Conservation (phyloP, 495 filamentous ascomycete genomes). For the Polyplosphaeria fusca region DNA sequence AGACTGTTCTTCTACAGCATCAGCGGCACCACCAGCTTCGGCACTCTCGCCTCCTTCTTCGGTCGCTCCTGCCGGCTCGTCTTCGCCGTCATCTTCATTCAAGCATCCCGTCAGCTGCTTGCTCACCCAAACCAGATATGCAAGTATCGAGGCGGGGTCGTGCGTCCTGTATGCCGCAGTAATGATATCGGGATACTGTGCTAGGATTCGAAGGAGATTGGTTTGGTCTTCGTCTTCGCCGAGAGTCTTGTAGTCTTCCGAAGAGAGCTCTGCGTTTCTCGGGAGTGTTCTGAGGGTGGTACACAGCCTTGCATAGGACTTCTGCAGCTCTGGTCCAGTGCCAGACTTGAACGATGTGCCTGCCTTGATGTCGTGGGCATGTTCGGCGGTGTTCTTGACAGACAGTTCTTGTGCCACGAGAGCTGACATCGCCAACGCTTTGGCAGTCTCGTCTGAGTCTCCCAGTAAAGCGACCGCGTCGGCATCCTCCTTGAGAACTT, state of each 20-base stretch:
- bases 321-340: slow-evolving; percentile 68
- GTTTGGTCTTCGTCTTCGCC: slow-evolving; percentile 56
- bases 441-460: slow-evolving; percentile 51
- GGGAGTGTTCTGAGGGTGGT: slow-evolving; percentile 49
- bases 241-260: slow-evolving; percentile 56
- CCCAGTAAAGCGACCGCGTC: slow-evolving; percentile 59
- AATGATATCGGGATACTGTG: slow-evolving; percentile 63
- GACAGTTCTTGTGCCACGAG: slow-evolving; percentile 68
- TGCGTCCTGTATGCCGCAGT: slow-evolving; percentile 62
- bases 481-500: slow-evolving; percentile 61
- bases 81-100: slow-evolving; percentile 62
- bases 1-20: background rate
- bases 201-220: slow-evolving; percentile 58
- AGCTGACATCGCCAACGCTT: slow-evolving; percentile 56
- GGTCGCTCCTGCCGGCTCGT: slow-evolving; percentile 50
- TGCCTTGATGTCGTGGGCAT: slow-evolving; percentile 59
- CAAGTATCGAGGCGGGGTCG: slow-evolving; percentile 65
- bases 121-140: slow-evolving; percentile 90
- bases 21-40: background rate
- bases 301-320: slow-evolving; percentile 63
- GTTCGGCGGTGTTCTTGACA: slow-evolving; percentile 64
- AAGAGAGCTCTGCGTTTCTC: slow-evolving; percentile 48
- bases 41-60: background rate
- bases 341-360: slow-evolving; percentile 72
- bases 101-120: slow-evolving; percentile 63